Conservation (phyloP, 768 basidiomycete genomes). For the Calocybe indica region DNA sequence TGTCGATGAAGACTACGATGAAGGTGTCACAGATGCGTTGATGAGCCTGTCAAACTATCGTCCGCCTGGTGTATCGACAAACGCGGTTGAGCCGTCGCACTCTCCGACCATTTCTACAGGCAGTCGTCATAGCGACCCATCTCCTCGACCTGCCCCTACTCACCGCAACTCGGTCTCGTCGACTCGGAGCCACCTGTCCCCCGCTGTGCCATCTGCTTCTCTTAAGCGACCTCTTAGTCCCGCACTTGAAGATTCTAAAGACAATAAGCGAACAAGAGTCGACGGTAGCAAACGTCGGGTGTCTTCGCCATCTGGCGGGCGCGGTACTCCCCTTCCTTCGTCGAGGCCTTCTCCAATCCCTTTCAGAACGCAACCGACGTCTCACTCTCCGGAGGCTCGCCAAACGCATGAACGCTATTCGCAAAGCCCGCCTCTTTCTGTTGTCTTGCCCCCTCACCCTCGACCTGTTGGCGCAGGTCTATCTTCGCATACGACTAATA, state of each 20-base stretch:
- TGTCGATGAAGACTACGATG: conserved; percentile 93
- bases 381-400: conserved; percentile 65
- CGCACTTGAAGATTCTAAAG: conserved; percentile 47
- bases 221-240: conserved; percentile 72
- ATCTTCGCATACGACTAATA: conserved; percentile 28
- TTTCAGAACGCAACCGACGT: conserved; percentile 64
- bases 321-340: conserved; percentile 51
- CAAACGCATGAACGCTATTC: conserved; percentile 41
- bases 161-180: conserved; percentile 69
- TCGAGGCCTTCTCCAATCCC: conserved; percentile 68
- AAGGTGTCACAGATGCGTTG: conserved; percentile 76
- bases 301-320: conserved; percentile 43
- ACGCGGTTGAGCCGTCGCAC: conserved; percentile 33
- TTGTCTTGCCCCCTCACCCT: conserved; percentile 68
- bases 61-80: conserved; percentile 21
- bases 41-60: conserved; percentile 58
- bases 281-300: conserved; percentile 46
- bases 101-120: conserved; percentile 57
- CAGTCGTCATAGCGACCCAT: conserved; percentile 44
- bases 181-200: conserved; percentile 58
- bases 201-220: conserved; percentile 37
- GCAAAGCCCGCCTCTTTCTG: conserved; percentile 50
- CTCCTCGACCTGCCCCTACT: conserved; percentile 41
- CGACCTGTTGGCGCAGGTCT: conserved; percentile 59
- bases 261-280: conserved; percentile 58